Percentiles rank a stretch among this genome's conserved stretches.
These are phyloP conservation scores for Ophiostoma himal-ulmi DNA, from an alignment of 2,329 filamentous ascomycete species.

Conservation along the genomic window DNA sequence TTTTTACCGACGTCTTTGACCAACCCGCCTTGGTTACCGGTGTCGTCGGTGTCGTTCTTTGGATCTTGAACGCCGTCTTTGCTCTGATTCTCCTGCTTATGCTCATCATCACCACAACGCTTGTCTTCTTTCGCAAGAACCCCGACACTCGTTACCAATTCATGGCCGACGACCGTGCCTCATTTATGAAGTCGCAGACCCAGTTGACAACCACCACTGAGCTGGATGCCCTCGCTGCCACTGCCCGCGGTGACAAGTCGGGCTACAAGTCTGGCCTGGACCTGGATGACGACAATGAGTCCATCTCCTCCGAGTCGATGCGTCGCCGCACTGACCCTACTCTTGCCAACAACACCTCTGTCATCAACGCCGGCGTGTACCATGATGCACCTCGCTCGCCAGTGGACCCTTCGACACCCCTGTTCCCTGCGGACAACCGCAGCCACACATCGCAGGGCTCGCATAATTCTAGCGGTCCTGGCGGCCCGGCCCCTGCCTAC, in stretches of 20 bases:
- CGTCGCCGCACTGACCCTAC: conserved; percentile 38
- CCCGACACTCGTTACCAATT: conserved; percentile 82
- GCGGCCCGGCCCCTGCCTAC: conserved; percentile 9
- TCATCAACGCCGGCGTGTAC: conserved; percentile 30
- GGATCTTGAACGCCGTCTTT: conserved; percentile 74
- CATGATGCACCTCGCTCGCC: conserved; percentile 40
- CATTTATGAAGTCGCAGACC: conserved; percentile 84
- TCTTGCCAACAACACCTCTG: conserved; percentile 15
- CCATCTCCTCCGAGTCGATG: conserved; percentile 55
- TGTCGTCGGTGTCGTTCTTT: conserved; percentile 78
- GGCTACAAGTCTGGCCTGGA: conserved; percentile 56
- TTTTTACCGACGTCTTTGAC: conserved; percentile 77
- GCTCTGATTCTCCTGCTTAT: conserved; percentile 70
- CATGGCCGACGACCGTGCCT: conserved; percentile 82
- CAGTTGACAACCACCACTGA: conserved; percentile 66
- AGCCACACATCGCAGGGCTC: conserved; percentile 30
- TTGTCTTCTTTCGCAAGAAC: conserved; percentile 76
- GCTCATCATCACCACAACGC: conserved; percentile 58
- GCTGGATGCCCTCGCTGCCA: conserved; percentile 74
- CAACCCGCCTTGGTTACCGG: conserved; percentile 72
- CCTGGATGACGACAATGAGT: conserved; percentile 67
- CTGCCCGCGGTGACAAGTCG: conserved; percentile 68
- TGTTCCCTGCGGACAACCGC: conserved; percentile 42
- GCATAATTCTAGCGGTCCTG: conserved; percentile 21
- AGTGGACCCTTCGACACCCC: conserved; percentile 45